Percentiles rank a stretch among this genome's conserved stretches.
These are phyloP conservation scores for Lactarius vividus DNA, from an alignment of 768 basidiomycete genomes.

Conservation along the genomic window DNA sequence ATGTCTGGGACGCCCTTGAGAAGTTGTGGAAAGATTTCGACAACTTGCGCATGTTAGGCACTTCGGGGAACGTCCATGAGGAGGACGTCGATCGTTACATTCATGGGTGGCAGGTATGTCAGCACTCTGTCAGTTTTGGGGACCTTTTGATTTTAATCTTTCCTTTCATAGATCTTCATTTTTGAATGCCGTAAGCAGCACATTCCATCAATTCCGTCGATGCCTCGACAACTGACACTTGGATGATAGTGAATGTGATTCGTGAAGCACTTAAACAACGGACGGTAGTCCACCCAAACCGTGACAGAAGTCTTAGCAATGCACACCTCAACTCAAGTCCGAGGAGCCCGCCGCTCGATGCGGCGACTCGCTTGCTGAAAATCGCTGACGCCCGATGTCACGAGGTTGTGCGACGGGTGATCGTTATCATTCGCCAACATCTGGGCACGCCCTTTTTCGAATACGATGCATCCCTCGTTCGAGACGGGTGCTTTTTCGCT, in stretches of 20 bases:
- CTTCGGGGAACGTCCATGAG: constrained; percentile 40
- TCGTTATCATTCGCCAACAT: constrained; percentile 48
- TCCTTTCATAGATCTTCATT: constrained; percentile 64
- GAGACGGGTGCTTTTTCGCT: constrained; percentile 89
- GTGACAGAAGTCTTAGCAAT: constrained; percentile 20
- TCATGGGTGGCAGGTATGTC: constrained; percentile 79
- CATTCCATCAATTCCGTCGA: constrained; percentile 21
- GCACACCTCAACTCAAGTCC: constrained; percentile 27
- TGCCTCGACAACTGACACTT: constrained; percentile 2
- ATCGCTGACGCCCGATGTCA: constrained; percentile 46
- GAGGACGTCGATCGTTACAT: constrained; percentile 67
- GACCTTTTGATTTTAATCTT: constrained; percentile 23
- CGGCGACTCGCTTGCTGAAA: constrained; percentile 39
- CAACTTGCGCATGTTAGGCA: constrained; percentile 46
- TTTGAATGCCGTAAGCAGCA: constrained; percentile 77
- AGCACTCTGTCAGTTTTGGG: constrained; percentile 4
- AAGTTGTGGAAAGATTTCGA: constrained; percentile 85
- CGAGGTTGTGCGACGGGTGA: constrained; percentile 44
- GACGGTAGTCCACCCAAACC: constrained; percentile 34
- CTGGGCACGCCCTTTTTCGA: constrained; percentile 62
- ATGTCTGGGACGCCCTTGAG: constrained; percentile 85
- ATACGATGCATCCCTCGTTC: constrained; percentile 83
- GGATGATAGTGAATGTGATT: constrained; percentile 69
- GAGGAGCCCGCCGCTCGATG: constrained; percentile 31
- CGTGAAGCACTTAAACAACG: constrained; percentile 77